phyloP scores from a whole-genome alignment of 1,139 yeast species.

The Pneumocystis carinii region DNA sequence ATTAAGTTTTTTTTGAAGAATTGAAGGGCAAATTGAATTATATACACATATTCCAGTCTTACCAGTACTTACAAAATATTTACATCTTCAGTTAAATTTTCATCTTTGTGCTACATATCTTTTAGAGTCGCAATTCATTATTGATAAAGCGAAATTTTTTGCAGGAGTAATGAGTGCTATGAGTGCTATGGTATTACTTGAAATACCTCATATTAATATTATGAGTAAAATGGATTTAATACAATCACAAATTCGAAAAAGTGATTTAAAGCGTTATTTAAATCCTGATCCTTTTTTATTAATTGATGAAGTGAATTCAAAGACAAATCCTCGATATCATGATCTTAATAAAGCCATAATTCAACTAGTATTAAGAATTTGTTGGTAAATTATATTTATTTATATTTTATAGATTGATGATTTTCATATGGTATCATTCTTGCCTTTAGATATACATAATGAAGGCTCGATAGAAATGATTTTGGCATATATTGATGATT shows the following conservation, averaged over 20 bases:
- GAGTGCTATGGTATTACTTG: slow-evolving; percentile 94
- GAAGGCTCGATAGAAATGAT: slow-evolving; percentile 71
- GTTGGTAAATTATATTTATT: not conserved
- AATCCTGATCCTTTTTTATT: slow-evolving; percentile 82
- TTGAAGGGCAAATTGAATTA: slow-evolving; percentile 80
- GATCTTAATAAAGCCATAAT: slow-evolving; percentile 71
- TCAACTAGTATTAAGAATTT: slow-evolving; percentile 30
- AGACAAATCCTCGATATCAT: slow-evolving; percentile 59
- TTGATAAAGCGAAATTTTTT: slow-evolving; percentile 81
- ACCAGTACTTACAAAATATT: slow-evolving; percentile 74
- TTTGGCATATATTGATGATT: slow-evolving; percentile 83
- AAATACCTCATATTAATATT: slow-evolving; percentile 84
- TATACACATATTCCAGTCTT: slow-evolving; percentile 89
- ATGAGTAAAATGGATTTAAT: slow-evolving; percentile 57
- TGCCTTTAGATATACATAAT: slow-evolving; percentile 74
- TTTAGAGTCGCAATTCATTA: slow-evolving; percentile 83
- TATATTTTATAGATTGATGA: slow-evolving; percentile 46
- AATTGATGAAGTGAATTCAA: slow-evolving; percentile 34
- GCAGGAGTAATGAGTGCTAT: slow-evolving; percentile 93
- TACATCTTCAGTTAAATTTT: slow-evolving; percentile 64
- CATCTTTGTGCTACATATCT: slow-evolving; percentile 84
- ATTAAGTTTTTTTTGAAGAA: not conserved
- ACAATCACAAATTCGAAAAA: slow-evolving; percentile 55
- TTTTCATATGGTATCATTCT: slow-evolving; percentile 94
- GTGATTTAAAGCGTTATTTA: slow-evolving; percentile 65